phyloP scores from a whole-genome alignment of 78 protist species.

The Blattamonas nauphoetae region DNA sequence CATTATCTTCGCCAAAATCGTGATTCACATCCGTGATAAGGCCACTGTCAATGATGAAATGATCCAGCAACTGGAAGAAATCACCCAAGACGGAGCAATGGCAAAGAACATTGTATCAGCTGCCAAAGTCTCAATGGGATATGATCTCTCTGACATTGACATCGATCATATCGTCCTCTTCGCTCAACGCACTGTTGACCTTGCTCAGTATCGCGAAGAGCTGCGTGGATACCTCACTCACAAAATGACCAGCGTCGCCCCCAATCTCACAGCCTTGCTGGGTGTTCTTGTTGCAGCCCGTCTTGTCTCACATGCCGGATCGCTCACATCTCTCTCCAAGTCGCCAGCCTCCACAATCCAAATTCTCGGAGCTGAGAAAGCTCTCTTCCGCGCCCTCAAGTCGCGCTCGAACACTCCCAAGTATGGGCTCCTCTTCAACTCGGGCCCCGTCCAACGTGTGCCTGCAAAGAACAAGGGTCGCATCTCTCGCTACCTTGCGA shows the following conservation, averaged over 20 bases:
- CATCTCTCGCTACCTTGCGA: slow-evolving; percentile 92
- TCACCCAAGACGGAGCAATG: slow-evolving; percentile 25
- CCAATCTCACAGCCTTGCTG: slow-evolving; percentile 82
- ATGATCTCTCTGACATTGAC: slow-evolving; percentile 67
- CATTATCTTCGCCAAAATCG: slow-evolving; percentile 53
- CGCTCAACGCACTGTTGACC: slow-evolving; percentile 65
- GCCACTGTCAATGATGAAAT: slow-evolving; percentile 12
- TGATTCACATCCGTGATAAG: slow-evolving; percentile 35
- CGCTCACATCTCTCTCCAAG: slow-evolving; percentile 90
- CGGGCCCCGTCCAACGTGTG: slow-evolving; percentile 75
- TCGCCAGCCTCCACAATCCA: slow-evolving; percentile 99
- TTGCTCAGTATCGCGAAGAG: slow-evolving; percentile 67
- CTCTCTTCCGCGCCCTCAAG: slow-evolving; percentile 93
- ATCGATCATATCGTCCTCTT: slow-evolving; percentile 58
- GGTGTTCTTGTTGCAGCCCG: slow-evolving; percentile 90
- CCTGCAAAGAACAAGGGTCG: slow-evolving; percentile 87
- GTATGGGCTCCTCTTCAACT: slow-evolving; percentile 93
- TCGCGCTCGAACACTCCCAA: slow-evolving; percentile 82
- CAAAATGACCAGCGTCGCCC: slow-evolving; percentile 89
- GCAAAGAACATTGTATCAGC: slow-evolving; percentile 54
- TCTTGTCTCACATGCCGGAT: slow-evolving; percentile 78
- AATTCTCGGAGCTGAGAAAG: slow-evolving; percentile 99
- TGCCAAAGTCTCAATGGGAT: slow-evolving; percentile 73
- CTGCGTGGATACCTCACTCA: slow-evolving; percentile 67
- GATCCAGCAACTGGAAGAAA: neutral